These are phyloP conservation scores for Hippophae rhamnoides DNA, from an alignment of 306 rosid genomes.

Conservation along the genomic window DNA sequence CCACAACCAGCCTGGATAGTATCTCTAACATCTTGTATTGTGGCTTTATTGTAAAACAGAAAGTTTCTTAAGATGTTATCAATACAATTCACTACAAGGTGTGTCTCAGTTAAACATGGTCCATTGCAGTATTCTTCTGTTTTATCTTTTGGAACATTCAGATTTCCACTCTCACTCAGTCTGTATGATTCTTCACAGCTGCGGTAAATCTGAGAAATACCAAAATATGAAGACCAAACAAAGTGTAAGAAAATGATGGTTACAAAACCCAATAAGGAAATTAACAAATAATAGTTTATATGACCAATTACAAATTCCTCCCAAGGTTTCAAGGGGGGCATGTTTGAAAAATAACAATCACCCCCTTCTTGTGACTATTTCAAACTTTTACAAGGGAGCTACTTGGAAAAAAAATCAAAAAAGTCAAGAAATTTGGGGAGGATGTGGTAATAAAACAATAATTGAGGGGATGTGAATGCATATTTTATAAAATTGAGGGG, in stretches of 20 bases:
- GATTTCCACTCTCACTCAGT: conserved; percentile 43
- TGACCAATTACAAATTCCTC: too few relatives aligned
- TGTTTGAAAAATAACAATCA: too few relatives aligned
- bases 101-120: conserved; percentile 63
- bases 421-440: too few relatives aligned
- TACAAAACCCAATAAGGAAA: too few relatives aligned
- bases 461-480: too few relatives aligned
- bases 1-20: conserved; percentile 68
- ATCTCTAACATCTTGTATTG: conserved; percentile 46
- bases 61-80: conserved; percentile 50
- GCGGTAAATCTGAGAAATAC: conserved; percentile 43
- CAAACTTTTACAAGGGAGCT: too few relatives aligned
- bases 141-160: conserved; percentile 40
- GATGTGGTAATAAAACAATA: too few relatives aligned
- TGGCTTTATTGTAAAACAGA: conserved; percentile 64
- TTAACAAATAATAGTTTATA: too few relatives aligned
- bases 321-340: too few relatives aligned
- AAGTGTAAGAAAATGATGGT: not conserved
- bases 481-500: too few relatives aligned
- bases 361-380: too few relatives aligned
- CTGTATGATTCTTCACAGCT: conserved; percentile 69
- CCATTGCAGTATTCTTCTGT: conserved; percentile 56
- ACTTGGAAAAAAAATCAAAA: too few relatives aligned
- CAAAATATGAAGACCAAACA: not conserved
- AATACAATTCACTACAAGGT: conserved; percentile 57